Conservation (phyloP, 208 protist species). For the Leishmania arabica region DNA sequence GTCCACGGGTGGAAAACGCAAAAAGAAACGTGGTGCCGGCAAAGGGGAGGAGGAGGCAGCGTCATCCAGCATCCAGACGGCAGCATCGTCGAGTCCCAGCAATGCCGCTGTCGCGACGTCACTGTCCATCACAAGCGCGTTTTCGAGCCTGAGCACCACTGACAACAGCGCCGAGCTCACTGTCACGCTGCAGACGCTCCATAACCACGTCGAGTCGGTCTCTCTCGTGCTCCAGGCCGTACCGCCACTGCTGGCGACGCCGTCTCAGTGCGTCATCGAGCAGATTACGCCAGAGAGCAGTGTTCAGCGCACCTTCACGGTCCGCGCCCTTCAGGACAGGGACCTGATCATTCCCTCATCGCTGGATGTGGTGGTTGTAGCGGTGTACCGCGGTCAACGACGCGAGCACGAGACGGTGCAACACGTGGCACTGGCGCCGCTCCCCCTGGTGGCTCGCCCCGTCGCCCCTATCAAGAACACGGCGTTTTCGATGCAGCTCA, state of each 20-base stretch:
- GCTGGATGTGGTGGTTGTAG: constrained; percentile 56
- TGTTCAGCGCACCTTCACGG: constrained; percentile 44
- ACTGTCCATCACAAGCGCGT: constrained; percentile 14
- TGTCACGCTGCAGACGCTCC: constrained; percentile 23
- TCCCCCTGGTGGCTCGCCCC: constrained; percentile 59
- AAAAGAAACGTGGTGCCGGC: neutral
- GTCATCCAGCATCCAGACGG: neutral
- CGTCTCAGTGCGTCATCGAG: constrained; percentile 26
- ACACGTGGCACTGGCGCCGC: constrained; percentile 51
- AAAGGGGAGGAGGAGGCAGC: neutral
- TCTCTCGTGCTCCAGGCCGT: constrained; percentile 50
- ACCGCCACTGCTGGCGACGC: constrained; percentile 46
- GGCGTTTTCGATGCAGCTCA: constrained; percentile 86
- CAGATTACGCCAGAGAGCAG: constrained; percentile 35
- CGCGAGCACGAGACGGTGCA: constrained; percentile 43
- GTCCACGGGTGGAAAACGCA: neutral
- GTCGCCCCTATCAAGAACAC: constrained; percentile 75
- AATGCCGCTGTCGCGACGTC: neutral
- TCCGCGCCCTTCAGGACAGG: constrained; percentile 34
- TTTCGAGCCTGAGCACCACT: neutral
- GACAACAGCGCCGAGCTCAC: constrained; percentile 21
- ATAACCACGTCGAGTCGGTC: constrained; percentile 25
- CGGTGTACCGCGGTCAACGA: constrained; percentile 38
- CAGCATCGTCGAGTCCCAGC: neutral
- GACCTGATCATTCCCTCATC: constrained; percentile 79